Conservation (phyloP, 2,329 filamentous ascomycete genomes). For the Emmonsia crescens region DNA sequence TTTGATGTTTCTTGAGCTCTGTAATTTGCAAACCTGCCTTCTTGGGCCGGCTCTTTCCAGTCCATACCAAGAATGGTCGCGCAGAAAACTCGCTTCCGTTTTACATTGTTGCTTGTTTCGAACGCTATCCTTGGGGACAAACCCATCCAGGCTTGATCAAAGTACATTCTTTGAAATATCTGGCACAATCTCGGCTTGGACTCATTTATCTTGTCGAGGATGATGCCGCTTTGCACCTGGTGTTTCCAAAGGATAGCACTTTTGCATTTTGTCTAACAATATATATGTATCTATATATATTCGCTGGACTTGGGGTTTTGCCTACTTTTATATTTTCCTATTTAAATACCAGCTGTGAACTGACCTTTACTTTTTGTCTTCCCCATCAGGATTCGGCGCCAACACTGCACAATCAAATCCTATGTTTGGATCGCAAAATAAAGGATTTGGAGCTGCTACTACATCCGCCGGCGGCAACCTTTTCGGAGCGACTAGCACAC, state of each 20-base stretch:
- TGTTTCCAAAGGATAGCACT: background rate
- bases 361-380: background rate
- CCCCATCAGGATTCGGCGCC: constrained; percentile 16
- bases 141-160: constrained; percentile 1
- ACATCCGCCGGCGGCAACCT: constrained; percentile 11
- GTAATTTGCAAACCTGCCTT: background rate
- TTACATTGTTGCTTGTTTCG: background rate
- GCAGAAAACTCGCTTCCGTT: background rate
- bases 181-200: background rate
- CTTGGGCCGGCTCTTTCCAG: background rate
- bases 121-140: background rate
- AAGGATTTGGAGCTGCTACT: constrained; percentile 16
- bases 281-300: background rate
- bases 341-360: background rate
- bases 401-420: constrained; percentile 11
- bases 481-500: constrained; percentile 11
- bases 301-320: background rate
- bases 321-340: background rate
- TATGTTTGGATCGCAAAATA: constrained; percentile 16
- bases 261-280: background rate
- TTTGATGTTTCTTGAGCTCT: background rate
- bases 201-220: background rate
- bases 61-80: background rate
- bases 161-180: background rate
- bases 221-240: background rate